Percentiles rank a stretch among this genome's conserved stretches.
These are phyloP conservation scores for Melampsora larici-populina DNA, from an alignment of 1,284 basidiomycete genomes.

Conservation along the genomic window DNA sequence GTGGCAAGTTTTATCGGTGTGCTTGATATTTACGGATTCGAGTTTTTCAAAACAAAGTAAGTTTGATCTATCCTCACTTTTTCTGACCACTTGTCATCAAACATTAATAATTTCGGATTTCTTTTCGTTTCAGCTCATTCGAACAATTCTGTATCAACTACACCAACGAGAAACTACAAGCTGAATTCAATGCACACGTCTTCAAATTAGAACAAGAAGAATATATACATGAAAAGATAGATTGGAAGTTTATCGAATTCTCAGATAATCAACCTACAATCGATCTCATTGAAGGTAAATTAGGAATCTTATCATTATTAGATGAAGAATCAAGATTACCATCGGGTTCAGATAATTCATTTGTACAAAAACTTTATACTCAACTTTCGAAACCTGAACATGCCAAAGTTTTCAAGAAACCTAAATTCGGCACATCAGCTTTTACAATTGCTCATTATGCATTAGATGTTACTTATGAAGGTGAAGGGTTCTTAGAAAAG, in stretches of 20 bases:
- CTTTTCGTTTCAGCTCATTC: constrained; percentile 68
- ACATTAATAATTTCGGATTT: not conserved
- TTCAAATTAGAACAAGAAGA: constrained; percentile 91
- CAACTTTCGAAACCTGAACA: constrained; percentile 82
- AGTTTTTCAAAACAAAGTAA: constrained; percentile 51
- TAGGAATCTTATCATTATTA: constrained; percentile 88
- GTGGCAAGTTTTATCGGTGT: constrained; percentile 99
- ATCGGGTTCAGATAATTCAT: constrained; percentile 84
- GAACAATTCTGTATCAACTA: constrained; percentile 99
- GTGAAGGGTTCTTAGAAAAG: constrained; percentile 97
- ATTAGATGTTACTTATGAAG: constrained; percentile 95
- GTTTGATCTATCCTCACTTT: not conserved
- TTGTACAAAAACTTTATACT: constrained; percentile 86
- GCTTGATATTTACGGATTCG: constrained; percentile 66
- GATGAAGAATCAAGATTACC: constrained; percentile 98
- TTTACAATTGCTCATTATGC: constrained; percentile 99
- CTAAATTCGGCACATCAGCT: constrained; percentile 90
- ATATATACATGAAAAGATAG: constrained; percentile 95
- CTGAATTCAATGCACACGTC: constrained; percentile 51
- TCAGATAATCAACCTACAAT: constrained; percentile 98
- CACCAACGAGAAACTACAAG: constrained; percentile 81
- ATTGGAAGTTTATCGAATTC: constrained; percentile 99
- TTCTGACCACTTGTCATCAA: not conserved
- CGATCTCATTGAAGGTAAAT: constrained; percentile 94
- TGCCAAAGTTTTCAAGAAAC: constrained; percentile 92